Evolutionary conservation across 495 filamentous ascomycete species (phyloP).

Genomic region (Annulohypoxylon nitens): DNA sequence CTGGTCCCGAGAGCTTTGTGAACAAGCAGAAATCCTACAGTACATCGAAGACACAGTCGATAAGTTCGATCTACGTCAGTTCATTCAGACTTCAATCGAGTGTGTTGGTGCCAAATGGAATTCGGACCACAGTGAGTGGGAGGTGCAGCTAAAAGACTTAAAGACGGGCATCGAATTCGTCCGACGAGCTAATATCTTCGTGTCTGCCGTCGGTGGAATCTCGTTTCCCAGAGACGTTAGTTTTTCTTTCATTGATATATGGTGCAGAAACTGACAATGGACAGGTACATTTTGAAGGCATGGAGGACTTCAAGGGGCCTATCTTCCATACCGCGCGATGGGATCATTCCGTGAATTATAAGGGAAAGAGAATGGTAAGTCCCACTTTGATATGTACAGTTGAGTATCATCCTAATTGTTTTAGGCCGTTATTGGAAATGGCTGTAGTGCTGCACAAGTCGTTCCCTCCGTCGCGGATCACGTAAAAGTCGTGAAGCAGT

Average conservation of each 20-base stretch:
- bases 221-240: background rate
- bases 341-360: constrained; percentile 3
- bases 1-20: background rate
- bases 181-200: background rate
- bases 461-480: background rate
- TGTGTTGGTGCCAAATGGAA: background rate
- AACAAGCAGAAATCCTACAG: background rate
- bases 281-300: background rate
- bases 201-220: background rate
- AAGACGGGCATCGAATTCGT: background rate
- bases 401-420: background rate
- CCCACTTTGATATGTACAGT: background rate
- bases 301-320: background rate
- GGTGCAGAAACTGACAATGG: background rate
- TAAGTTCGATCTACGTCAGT: background rate
- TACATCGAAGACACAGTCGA: constrained; percentile 3
- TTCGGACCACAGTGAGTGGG: background rate
- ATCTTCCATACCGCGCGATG: constrained; percentile 7
- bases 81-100: background rate
- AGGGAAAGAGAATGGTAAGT: background rate
- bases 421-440: background rate
- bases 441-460: constrained; percentile 2
- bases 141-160: background rate
- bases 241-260: background rate
- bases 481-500: background rate